Conservation (phyloP, 306 rosid species). For the peach (Prunus persica) region Prunus_persica_NCBIv2 NC_034010.1:24806501-24807000, state of each 20-base stretch:
- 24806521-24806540: neutral
- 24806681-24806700: neutral
- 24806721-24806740: neutral
- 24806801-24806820: neutral
- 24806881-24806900: neutral
- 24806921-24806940: conserved; percentile 40
- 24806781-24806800: neutral
- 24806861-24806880: neutral
- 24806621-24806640: too few relatives aligned
- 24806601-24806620: too few relatives aligned
- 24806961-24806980: conserved; percentile 39
- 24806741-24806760: neutral
- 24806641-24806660: too few relatives aligned
- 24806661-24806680: too few relatives aligned
- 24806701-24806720: neutral
- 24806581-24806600: too few relatives aligned
- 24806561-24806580: too few relatives aligned
- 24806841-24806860: neutral
- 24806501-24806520: too few relatives aligned
- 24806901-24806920: conserved; percentile 32
- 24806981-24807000: conserved; percentile 43
- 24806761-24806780: conserved; percentile 1
- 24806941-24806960: conserved; percentile 34
- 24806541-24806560: too few relatives aligned
- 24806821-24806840: neutral